Base-by-base conservation (phyloP, 2,329 filamentous ascomycete species). In the Torrubiellomyces zombiae region DNA sequence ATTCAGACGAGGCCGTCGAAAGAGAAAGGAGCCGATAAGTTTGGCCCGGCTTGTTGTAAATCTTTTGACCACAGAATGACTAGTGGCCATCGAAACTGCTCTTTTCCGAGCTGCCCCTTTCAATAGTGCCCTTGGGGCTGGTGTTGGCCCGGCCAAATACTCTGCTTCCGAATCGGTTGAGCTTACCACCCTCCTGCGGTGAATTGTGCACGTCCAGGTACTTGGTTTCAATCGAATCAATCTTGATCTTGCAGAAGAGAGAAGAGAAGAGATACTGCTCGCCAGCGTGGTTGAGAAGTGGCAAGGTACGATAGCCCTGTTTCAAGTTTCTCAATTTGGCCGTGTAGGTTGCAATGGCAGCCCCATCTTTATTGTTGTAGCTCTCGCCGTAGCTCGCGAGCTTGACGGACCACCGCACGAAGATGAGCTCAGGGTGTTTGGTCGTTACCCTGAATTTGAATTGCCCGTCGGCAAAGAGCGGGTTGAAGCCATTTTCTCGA, bases 201-300 rank as follows among this genome's bases (percentile, higher is more conserved):
- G 43, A 52, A 42, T 22, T 55, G 45, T 30, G 57, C 43, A 33
- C 58, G 51, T 65, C 54, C 22, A 74, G 55, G 36, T 69, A 64
- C 34, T 67, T 58, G 32, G 62, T 67, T 22, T 63, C 65, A 18
- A 65, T 54, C 9, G 61, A 56, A 19, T 66, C 60, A 16, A 68
- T 77, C 37, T 73, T 73, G 53, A 95, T 79, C 42, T 75, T 75
- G 56, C 85, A 93, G 50, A 95, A 93, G 10, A 98, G 60, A 8
- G 83, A 91, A 3, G 89, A 93, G 53, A 94, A 94, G 21, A 94
- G 64, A 47, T 91, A 95, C 39, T 85, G 81, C 39, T 94, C 85
- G 32, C 85, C 89, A 34, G 82, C 79, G 28, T 72, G 67, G 51
- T 95, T 85, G 48, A 82, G 77, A 10, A 98, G 63, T 8, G 86